A percentile compares a stretch with the other conserved stretches of the same genome.
Conservation (phyloP, 2,329 filamentous ascomycete genomes). For the Hymenoscyphus fructigenus region DNA sequence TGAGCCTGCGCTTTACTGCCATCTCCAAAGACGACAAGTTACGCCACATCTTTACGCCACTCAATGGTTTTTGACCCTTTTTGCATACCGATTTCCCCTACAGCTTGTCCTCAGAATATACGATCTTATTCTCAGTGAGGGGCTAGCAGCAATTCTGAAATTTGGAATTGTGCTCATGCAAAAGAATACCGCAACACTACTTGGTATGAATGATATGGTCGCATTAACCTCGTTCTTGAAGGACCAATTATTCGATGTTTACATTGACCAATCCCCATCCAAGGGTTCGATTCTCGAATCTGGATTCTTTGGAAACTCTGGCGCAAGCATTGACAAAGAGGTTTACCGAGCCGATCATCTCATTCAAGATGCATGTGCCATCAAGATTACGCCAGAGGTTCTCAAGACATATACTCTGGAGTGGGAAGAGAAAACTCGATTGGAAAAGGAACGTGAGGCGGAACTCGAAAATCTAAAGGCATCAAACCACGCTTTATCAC, state of each 20-base stretch:
- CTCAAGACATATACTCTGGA: conserved; percentile 79
- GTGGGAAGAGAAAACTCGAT: conserved; percentile 88
- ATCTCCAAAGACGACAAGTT: conserved; percentile 83
- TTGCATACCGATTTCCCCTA: conserved; percentile 94
- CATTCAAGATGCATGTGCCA: conserved; percentile 85
- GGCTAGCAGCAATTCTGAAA: conserved; percentile 86
- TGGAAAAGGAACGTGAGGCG: conserved; percentile 76
- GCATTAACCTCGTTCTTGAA: conserved; percentile 87
- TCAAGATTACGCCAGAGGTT: conserved; percentile 80
- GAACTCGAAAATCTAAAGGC: conserved; percentile 74
- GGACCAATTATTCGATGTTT: conserved; percentile 92
- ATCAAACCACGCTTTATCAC: conserved; percentile 64
- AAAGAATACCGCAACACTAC: conserved; percentile 77
- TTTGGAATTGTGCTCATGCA: conserved; percentile 97
- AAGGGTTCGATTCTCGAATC: conserved; percentile 92
- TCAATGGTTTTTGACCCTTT: conserved; percentile 98
- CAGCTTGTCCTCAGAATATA: conserved; percentile 96
- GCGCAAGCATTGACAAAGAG: conserved; percentile 87
- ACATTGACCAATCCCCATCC: conserved; percentile 91
- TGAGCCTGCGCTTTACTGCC: conserved; percentile 92
- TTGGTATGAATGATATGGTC: conserved; percentile 88
- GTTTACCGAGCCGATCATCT: conserved; percentile 93
- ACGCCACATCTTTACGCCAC: conserved; percentile 93
- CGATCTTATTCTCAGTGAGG: conserved; percentile 90
- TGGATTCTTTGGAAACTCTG: conserved; percentile 93